Evolutionary conservation across 805 yeast species (phyloP).

Genomic region (Saccharomyces paradoxus): DNA sequence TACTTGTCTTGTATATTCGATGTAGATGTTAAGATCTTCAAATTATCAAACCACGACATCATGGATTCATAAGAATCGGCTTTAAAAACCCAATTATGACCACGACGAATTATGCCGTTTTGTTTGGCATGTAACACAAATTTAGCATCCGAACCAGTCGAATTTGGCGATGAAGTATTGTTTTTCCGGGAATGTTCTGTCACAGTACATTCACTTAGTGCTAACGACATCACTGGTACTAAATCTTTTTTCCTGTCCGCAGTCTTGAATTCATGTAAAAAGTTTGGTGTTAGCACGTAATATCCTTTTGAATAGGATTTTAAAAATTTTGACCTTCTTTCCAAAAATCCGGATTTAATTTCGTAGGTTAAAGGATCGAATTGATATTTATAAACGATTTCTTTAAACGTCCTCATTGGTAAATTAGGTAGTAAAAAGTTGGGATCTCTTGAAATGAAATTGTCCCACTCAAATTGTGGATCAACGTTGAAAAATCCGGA

Average conservation of each 20-base stretch:
- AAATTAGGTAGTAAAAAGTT: conserved; percentile 58
- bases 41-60: conserved; percentile 79
- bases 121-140: conserved; percentile 73
- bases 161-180: conserved; percentile 24
- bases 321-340: conserved; percentile 82
- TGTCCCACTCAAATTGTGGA: conserved; percentile 81
- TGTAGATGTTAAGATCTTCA: conserved; percentile 57
- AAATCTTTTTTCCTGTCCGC: conserved; percentile 75
- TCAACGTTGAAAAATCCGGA: conserved; percentile 67
- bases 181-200: conserved; percentile 76
- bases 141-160: conserved; percentile 44
- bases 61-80: conserved; percentile 74
- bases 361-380: conserved; percentile 60
- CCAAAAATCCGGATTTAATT: conserved; percentile 72
- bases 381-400: conserved; percentile 59
- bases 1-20: conserved; percentile 55
- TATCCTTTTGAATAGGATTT: conserved; percentile 87
- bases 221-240: conserved; percentile 72
- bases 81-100: conserved; percentile 92
- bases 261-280: conserved; percentile 82
- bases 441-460: conserved; percentile 64
- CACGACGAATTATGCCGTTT: conserved; percentile 64
- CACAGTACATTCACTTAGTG: conserved; percentile 70
- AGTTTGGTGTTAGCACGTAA: conserved; percentile 84
- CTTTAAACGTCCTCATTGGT: conserved; percentile 54